Conservation (phyloP, 2,329 filamentous ascomycete genomes). For the Curvularia sp. region DNA sequence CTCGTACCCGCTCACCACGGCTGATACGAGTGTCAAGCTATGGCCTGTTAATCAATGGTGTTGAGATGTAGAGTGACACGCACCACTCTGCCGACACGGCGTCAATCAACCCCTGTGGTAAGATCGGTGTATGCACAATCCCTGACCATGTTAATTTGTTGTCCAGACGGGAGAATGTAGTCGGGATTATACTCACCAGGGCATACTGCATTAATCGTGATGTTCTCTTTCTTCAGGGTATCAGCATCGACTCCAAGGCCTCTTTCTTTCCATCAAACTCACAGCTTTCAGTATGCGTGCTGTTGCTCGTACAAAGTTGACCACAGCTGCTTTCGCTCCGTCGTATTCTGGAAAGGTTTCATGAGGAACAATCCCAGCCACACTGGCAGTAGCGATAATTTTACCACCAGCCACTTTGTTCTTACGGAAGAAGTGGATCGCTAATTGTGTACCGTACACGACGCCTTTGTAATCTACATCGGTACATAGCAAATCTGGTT, state of each 20-base stretch:
- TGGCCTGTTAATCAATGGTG: slow-evolving; percentile 6
- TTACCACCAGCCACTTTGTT: slow-evolving; percentile 55
- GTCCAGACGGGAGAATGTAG: not conserved
- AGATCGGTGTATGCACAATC: slow-evolving; percentile 54
- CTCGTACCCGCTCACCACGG: slow-evolving; percentile 57
- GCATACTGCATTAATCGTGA: slow-evolving; percentile 59
- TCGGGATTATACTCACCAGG: slow-evolving; percentile 36
- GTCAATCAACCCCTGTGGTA: slow-evolving; percentile 40
- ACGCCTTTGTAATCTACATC: slow-evolving; percentile 62
- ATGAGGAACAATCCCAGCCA: slow-evolving; percentile 56
- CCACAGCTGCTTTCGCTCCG: slow-evolving; percentile 59
- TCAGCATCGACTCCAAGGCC: slow-evolving; percentile 7
- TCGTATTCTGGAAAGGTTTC: slow-evolving; percentile 59
- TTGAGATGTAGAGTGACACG: not conserved
- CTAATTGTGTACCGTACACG: slow-evolving; percentile 59
- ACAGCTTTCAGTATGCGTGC: slow-evolving; percentile 34
- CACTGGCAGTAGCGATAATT: slow-evolving; percentile 57
- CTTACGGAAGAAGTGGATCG: slow-evolving; percentile 52
- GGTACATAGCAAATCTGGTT: slow-evolving; percentile 56
- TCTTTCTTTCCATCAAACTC: not conserved
- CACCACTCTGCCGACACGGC: slow-evolving; percentile 37
- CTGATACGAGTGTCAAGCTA: slow-evolving; percentile 49
- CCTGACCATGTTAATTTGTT: slow-evolving; percentile 34
- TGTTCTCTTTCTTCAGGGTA: slow-evolving; percentile 54
- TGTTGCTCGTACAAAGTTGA: slow-evolving; percentile 36